Evolutionary conservation across 2,329 filamentous ascomycete species (phyloP).

Genomic region (Neofusicoccum laricinum): DNA sequence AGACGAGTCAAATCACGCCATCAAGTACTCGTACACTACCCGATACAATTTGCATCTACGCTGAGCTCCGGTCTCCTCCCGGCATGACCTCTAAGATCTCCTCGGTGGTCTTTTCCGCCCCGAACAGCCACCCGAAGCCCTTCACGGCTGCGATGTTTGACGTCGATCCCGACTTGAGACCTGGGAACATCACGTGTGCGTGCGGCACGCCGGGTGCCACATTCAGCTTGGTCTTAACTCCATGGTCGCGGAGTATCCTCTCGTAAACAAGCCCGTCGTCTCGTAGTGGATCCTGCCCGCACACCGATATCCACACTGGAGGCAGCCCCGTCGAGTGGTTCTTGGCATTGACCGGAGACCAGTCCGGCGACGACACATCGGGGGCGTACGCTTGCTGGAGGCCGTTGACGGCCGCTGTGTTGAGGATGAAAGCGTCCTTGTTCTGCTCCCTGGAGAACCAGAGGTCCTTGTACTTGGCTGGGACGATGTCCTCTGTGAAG

Average conservation of each 20-base stretch:
- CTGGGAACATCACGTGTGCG: background rate
- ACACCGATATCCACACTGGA: constrained; percentile 6
- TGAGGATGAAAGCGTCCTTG: background rate
- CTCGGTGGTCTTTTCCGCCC: background rate
- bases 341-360: background rate
- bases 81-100: background rate
- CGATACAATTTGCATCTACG: no score
- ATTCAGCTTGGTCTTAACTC: constrained; percentile 15
- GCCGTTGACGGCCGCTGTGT: background rate
- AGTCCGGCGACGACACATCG: background rate
- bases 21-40: no score
- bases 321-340: constrained; percentile 3
- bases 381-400: background rate
- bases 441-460: constrained; percentile 8
- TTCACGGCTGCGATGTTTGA: background rate
- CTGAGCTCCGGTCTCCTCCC: background rate
- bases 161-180: background rate
- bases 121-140: background rate
- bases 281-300: constrained; percentile 18
- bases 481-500: background rate
- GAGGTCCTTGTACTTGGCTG: background rate
- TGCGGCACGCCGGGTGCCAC: constrained; percentile 19
- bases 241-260: constrained; percentile 16
- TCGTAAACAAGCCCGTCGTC: constrained; percentile 19
- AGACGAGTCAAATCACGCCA: no score